phyloP scores from a whole-genome alignment of 345 rosid genomes.

The Balakata baccata region DNA sequence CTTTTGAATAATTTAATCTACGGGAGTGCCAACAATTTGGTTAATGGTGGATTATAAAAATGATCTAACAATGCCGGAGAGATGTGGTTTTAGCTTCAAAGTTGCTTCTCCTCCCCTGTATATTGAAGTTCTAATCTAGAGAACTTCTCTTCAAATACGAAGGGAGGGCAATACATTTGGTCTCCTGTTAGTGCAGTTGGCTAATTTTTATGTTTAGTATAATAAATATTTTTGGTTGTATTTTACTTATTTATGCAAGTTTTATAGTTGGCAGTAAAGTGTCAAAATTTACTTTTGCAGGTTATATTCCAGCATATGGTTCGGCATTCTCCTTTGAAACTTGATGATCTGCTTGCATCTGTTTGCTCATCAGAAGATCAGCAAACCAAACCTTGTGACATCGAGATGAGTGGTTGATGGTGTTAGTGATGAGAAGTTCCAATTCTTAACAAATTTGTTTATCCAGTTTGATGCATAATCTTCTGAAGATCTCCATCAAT shows the following conservation, averaged over 20 bases:
- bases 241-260: not conserved
- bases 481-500: not conserved
- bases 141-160: not conserved
- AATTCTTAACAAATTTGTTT: not conserved
- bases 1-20: not conserved
- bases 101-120: not conserved
- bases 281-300: conserved; percentile 40
- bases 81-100: not conserved
- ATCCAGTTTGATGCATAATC: not conserved
- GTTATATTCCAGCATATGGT: conserved; percentile 74
- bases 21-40: not conserved
- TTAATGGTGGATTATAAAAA: too few species aligned
- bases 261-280: not conserved
- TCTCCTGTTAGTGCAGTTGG: not conserved
- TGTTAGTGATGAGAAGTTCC: not conserved
- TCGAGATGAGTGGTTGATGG: conserved; percentile 66
- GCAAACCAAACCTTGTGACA: conserved; percentile 47
- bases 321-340: conserved; percentile 69
- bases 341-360: conserved; percentile 69
- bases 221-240: not conserved
- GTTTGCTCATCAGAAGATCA: conserved; percentile 40
- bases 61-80: not conserved
- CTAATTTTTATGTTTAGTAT: not conserved
- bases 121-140: not conserved
- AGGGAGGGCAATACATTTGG: not conserved